Evolutionary conservation across 139 green algal species (phyloP).

Genomic region (Closterium sp.): DNA sequence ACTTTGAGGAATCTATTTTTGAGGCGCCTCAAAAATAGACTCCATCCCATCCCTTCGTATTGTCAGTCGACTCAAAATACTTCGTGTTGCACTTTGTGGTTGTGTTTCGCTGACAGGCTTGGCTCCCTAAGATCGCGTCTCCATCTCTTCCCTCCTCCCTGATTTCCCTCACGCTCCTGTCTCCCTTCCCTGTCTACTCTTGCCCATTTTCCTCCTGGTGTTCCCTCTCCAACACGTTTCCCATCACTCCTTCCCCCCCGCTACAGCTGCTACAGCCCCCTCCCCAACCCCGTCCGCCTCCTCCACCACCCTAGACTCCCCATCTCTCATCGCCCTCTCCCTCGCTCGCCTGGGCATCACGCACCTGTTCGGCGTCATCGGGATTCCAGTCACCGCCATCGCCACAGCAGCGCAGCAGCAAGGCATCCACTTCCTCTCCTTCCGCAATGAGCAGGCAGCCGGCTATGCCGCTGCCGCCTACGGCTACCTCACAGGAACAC

Average conservation of each 20-base stretch:
- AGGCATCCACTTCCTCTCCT: constrained; percentile 77
- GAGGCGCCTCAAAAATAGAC: no score
- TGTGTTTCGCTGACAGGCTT: no score
- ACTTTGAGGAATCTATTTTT: no score
- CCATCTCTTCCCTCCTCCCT: not conserved
- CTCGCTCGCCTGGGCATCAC: constrained; percentile 64
- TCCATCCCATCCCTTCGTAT: no score
- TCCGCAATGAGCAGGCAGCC: constrained; percentile 82
- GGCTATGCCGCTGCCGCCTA: constrained; percentile 74
- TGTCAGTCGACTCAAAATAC: no score
- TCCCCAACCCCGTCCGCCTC: not conserved
- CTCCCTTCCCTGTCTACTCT: no score
- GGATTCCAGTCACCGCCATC: constrained; percentile 80
- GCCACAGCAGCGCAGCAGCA: constrained; percentile 67
- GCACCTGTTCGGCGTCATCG: constrained; percentile 75
- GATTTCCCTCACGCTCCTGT: not conserved
- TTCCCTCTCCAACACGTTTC: no score
- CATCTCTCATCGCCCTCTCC: constrained; percentile 26
- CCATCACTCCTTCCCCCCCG: no score
- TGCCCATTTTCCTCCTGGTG: no score
- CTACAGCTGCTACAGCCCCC: not conserved
- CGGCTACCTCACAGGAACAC: constrained; percentile 72
- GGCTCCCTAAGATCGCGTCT: not conserved
- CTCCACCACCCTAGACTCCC: not conserved
- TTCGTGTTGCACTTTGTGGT: no score